Evolutionary conservation across 768 basidiomycete species (phyloP), one percentile per base, ranked within the genome.

Genomic region (Grammothele lineata): DNA sequence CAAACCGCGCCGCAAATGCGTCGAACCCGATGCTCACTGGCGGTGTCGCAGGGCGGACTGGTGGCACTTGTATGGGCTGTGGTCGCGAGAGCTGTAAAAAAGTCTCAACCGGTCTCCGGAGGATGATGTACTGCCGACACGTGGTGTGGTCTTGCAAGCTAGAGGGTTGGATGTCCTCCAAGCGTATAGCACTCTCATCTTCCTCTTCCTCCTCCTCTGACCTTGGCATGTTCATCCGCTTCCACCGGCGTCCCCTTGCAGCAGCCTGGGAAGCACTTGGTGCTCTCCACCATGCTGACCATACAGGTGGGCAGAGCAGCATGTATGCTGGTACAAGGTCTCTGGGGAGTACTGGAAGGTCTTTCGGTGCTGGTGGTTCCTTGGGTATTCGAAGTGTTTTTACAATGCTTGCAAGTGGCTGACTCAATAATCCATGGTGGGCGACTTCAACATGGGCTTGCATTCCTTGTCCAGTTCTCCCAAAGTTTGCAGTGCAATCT

Each of bases 211-310:
- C 46, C 10, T 41, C 43, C 15, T 50, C 50, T 5, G 57, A 60
- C 2, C 43, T 48, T 23, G 55, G 63, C 9, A 52, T 57, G 10
- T 57, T 40, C 48, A 68, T 42, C 34, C 61, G 54, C 34, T 57
- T 63, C 68, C 69, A 65, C 46, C 55, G 37, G 8, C 18, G 19
- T 17, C 22, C 23, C n/a, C 40, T 40, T 19, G 30, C 32, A 5
- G 22, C 21, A 30, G 30, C 8, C 36, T 47, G 45, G n/a, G 38
- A 42, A 5, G 37, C 34, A 7, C 47, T 32, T 5, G 25, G n/a
- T 17, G 47, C 37, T 11, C 34, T 22, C 33, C 15, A 17, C 3
- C 39, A 35, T 5, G n/a, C 38, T 25, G 24, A 26, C 24, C 45
- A 22, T 14, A 49, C 25, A 17, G 34, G 40, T 5, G 26, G 30